phyloP scores from a whole-genome alignment of 768 basidiomycete species.

The Russula olivacea region DNA sequence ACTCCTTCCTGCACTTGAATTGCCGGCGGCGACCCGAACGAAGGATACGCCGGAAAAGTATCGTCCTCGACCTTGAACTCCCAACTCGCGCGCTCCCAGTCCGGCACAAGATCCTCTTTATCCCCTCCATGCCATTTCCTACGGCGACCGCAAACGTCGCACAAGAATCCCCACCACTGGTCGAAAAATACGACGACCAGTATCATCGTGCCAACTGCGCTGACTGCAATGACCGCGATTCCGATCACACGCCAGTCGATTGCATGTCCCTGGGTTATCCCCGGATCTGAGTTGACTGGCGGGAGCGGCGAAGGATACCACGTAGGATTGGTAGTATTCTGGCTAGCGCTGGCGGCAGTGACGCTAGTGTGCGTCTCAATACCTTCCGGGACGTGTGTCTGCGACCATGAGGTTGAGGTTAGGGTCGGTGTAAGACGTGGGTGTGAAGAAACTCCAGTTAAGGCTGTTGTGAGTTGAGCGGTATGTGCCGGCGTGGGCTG shows the following conservation, averaged over 20 bases:
- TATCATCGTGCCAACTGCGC: slow-evolving; percentile 48
- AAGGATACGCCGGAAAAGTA: slow-evolving; percentile 31
- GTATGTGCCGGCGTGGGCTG: neutral
- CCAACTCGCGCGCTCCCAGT: slow-evolving; percentile 60
- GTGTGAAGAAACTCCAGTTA: neutral
- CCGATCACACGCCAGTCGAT: slow-evolving; percentile 65
- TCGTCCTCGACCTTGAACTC: slow-evolving; percentile 35
- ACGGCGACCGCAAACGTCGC: slow-evolving; percentile 42
- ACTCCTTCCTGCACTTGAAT: slow-evolving; percentile 9
- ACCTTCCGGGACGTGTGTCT: neutral
- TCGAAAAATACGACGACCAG: slow-evolving; percentile 64
- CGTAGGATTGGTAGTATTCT: neutral
- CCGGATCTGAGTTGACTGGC: neutral
- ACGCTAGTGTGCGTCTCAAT: neutral
- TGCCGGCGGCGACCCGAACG: slow-evolving; percentile 27
- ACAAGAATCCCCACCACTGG: slow-evolving; percentile 58
- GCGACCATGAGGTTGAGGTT: neutral
- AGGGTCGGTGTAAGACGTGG: neutral
- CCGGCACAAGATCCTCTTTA: slow-evolving; percentile 54
- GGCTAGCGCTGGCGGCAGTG: neutral
- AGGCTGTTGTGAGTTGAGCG: neutral
- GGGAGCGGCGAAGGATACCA: neutral
- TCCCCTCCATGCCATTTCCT: slow-evolving; percentile 28
- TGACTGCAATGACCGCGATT: slow-evolving; percentile 58
- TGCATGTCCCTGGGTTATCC: slow-evolving; percentile 14